Conservation (phyloP, 139 green algal species). For the Micractinium conductrix region DNA sequence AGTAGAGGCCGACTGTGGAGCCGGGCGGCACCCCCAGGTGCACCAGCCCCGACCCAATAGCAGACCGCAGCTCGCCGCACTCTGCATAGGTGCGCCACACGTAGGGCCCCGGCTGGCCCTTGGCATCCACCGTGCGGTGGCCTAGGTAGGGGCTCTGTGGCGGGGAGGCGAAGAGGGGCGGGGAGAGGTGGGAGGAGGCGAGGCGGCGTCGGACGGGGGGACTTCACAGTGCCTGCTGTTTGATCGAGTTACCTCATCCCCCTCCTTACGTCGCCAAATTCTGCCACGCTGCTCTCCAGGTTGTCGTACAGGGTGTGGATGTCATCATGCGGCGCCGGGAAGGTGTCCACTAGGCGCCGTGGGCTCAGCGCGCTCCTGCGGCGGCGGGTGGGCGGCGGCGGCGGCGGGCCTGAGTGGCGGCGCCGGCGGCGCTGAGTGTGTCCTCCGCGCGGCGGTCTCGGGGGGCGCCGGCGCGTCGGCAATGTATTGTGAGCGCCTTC, state of each 20-base stretch:
- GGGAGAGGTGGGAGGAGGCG: not conserved
- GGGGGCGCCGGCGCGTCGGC: too few relatives aligned
- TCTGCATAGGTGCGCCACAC: slow-evolving; percentile 73
- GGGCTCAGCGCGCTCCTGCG: slow-evolving; percentile 72
- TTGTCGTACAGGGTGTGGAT: slow-evolving; percentile 93
- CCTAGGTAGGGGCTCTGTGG: slow-evolving; percentile 61
- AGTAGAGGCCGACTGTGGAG: slow-evolving; percentile 87
- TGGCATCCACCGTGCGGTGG: slow-evolving; percentile 27
- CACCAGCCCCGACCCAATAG: slow-evolving; percentile 88
- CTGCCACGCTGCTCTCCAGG: slow-evolving; percentile 74
- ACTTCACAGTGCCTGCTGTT: too few relatives aligned
- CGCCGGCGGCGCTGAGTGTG: not conserved
- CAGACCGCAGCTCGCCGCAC: slow-evolving; percentile 76
- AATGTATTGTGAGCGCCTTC: not conserved
- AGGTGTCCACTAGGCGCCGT: slow-evolving; percentile 79
- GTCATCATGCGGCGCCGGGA: slow-evolving; percentile 73
- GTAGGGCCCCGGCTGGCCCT: slow-evolving; percentile 61
- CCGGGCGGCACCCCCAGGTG: slow-evolving; percentile 81
- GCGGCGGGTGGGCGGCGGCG: too few relatives aligned
- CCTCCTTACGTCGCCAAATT: slow-evolving; percentile 77
- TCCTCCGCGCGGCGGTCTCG: not conserved
- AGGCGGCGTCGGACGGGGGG: not conserved
- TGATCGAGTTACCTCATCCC: too few relatives aligned
- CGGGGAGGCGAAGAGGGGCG: not conserved
- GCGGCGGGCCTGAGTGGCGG: not conserved